Conservation (phyloP, 2,329 filamentous ascomycete species). For the Colletotrichum sp. region DNA sequence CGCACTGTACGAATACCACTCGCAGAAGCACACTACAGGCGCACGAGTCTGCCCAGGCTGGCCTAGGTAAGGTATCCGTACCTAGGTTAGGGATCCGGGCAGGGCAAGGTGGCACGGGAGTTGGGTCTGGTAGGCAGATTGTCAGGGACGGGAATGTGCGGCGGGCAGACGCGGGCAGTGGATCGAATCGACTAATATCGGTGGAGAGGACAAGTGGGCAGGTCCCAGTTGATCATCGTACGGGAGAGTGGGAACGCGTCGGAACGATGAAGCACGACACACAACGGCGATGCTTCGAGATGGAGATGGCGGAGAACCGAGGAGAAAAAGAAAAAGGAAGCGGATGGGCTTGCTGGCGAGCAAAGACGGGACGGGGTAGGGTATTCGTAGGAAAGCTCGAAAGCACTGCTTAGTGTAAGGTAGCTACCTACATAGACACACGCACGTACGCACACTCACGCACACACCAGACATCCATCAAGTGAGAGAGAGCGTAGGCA, state of each 20-base stretch:
- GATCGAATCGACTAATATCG: slow-evolving; percentile 8
- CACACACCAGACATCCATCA: not conserved
- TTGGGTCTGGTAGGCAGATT: not conserved
- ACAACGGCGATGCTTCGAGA: not conserved
- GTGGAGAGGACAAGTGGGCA: slow-evolving; percentile 8
- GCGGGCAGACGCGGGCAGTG: not conserved
- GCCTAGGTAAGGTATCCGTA: not conserved
- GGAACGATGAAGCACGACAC: not conserved
- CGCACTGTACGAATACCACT: slow-evolving; percentile 10
- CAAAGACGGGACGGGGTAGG: not conserved
- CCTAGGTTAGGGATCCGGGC: not conserved
- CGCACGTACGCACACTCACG: not conserved
- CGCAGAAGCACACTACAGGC: not conserved
- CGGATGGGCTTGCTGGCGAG: not conserved
- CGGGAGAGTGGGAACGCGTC: slow-evolving; percentile 2
- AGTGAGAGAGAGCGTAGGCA: not conserved
- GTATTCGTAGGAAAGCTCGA: not conserved
- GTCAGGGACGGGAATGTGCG: slow-evolving; percentile 10
- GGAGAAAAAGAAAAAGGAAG: not conserved
- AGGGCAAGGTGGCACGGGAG: not conserved
- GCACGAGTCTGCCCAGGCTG: not conserved
- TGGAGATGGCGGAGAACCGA: not conserved
- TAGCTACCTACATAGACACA: not conserved
- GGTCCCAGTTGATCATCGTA: slow-evolving; percentile 12
- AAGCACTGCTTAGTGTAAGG: not conserved